Conservation (phyloP, 139 green algal species). For the Edaphochlamys debaryana region DNA sequence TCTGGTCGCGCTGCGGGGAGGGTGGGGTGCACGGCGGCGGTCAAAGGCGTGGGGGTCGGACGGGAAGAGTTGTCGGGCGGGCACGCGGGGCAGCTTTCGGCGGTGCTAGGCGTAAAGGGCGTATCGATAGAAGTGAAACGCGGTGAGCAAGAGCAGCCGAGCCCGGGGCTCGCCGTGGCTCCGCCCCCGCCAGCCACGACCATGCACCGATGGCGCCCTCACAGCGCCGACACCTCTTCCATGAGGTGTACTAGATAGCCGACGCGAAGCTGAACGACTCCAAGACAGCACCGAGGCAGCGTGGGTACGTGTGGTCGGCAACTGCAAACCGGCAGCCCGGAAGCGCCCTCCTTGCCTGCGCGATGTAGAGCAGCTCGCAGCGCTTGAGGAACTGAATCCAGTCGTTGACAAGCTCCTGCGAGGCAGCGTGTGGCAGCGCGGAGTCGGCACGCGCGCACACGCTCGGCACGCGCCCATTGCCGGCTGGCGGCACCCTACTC, state of each 20-base stretch:
- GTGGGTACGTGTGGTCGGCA: not conserved
- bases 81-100: not conserved
- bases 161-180: too few species aligned
- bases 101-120: not conserved
- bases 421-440: too few species aligned
- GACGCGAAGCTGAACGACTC: not conserved
- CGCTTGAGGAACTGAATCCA: slow-evolving; percentile 6
- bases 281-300: too few species aligned
- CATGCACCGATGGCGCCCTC: too few species aligned
- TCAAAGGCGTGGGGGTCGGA: not conserved
- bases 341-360: not conserved
- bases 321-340: not conserved
- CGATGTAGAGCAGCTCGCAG: slow-evolving; percentile 36
- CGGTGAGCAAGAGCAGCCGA: too few species aligned
- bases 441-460: not conserved
- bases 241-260: not conserved
- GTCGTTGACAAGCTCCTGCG: not conserved
- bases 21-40: not conserved
- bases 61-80: not conserved
- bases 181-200: too few species aligned
- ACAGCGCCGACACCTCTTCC: too few species aligned
- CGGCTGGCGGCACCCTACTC: too few species aligned
- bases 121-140: not conserved
- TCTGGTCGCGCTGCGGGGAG: slow-evolving; percentile 1
- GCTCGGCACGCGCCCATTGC: not conserved